Percentiles rank a stretch among this genome's conserved stretches.
These are phyloP conservation scores for Cytauxzoon felis DNA, from an alignment of 169 alveolate species.

Conservation along the genomic window DNA sequence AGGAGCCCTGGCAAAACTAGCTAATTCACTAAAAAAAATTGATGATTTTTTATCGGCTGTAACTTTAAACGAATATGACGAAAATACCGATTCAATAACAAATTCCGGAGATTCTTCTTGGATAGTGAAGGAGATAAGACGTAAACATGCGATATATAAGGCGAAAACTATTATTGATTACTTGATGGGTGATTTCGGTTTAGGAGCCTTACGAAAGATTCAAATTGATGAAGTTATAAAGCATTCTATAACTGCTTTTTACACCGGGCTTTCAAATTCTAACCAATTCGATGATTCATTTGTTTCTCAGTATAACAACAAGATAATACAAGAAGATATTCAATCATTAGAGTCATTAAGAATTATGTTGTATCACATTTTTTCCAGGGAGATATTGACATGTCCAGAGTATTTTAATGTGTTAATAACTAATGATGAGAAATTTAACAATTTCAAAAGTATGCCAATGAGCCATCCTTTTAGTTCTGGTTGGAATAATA, in stretches of 20 bases:
- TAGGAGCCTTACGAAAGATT: neutral
- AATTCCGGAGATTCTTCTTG: conserved; percentile 18
- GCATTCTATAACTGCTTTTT: conserved; percentile 5
- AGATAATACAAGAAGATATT: conserved; percentile 36
- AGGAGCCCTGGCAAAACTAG: conserved; percentile 5
- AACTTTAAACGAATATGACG: neutral
- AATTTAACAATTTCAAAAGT: neutral
- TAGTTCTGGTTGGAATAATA: conserved; percentile 39
- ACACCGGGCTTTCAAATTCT: conserved; percentile 3
- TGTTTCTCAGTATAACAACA: conserved; percentile 18
- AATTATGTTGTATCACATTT: conserved; percentile 19
- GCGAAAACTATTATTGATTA: conserved; percentile 9
- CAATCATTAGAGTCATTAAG: conserved; percentile 6
- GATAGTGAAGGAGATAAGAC: conserved; percentile 6
- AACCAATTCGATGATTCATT: conserved; percentile 10
- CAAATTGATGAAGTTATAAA: conserved; percentile 24
- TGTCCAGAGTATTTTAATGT: conserved; percentile 60
- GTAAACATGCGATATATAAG: conserved; percentile 25
- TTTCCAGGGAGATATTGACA: conserved; percentile 36
- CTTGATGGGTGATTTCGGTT: conserved; percentile 7
- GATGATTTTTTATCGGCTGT: conserved; percentile 34
- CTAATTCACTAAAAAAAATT: conserved; percentile 4
- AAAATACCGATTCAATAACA: neutral
- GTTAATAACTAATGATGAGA: conserved; percentile 45
- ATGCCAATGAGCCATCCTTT: neutral